Evolutionary conservation across 2,329 filamentous ascomycete genomes (phyloP).

Genomic region (Scolecobasidium constrictum): DNA sequence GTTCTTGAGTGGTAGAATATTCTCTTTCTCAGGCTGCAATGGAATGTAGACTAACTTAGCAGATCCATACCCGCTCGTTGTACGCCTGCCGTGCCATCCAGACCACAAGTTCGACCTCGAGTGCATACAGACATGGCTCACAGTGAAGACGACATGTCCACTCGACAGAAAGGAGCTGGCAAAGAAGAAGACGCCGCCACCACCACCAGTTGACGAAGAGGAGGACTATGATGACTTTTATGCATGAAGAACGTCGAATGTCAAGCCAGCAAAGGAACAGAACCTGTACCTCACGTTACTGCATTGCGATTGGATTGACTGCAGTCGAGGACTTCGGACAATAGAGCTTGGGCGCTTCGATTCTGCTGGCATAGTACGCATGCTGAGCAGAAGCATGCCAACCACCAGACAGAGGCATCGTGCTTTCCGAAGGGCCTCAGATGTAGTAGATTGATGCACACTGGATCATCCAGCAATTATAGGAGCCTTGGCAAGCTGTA

Average conservation of each 20-base stretch:
- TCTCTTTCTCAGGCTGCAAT: not conserved
- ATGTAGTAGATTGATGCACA: no score
- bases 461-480: no score
- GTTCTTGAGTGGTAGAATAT: constrained; percentile 43
- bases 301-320: no score
- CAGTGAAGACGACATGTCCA: constrained; percentile 53
- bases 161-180: constrained; percentile 49
- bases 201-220: constrained; percentile 38
- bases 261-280: no score
- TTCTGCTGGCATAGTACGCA: no score
- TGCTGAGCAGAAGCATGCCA: no score
- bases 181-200: constrained; percentile 33
- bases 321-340: no score
- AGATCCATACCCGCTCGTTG: constrained; percentile 52
- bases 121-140: constrained; percentile 54
- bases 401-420: no score
- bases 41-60: constrained; percentile 1
- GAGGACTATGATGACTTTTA: constrained; percentile 36
- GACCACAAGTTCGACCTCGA: constrained; percentile 54
- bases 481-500: no score
- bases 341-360: no score
- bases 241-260: constrained; percentile 8
- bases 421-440: no score
- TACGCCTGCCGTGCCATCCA: constrained; percentile 49
- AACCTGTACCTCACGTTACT: no score